Evolutionary conservation across 768 basidiomycete genomes (phyloP).

Genomic region (Auricularia sp.): DNA sequence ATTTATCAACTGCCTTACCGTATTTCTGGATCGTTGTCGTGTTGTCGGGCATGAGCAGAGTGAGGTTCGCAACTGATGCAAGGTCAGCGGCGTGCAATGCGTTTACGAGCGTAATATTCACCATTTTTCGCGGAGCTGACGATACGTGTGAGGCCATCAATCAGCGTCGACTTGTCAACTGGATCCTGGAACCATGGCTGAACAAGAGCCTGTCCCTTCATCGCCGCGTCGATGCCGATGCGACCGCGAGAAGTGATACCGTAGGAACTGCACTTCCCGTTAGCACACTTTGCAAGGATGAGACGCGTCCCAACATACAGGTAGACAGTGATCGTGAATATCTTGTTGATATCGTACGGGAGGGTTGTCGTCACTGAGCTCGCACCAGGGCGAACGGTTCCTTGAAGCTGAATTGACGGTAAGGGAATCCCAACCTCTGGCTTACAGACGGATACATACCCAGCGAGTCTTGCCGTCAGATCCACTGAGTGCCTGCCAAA

Average conservation of each 20-base stretch:
- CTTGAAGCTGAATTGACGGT: constrained; percentile 29
- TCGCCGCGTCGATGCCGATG: constrained; percentile 44
- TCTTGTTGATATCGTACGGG: constrained; percentile 44
- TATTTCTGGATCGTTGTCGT: constrained; percentile 45
- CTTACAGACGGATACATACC: constrained; percentile 11
- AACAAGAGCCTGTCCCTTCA: constrained; percentile 38
- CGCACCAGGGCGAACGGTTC: constrained; percentile 53
- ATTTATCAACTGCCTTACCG: constrained; percentile 21
- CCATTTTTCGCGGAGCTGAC: constrained; percentile 32
- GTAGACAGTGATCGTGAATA: constrained; percentile 56
- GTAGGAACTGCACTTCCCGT: constrained; percentile 32
- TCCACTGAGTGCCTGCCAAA: constrained; percentile 47
- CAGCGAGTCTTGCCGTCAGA: constrained; percentile 41
- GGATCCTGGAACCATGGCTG: constrained; percentile 54
- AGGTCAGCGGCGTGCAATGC: not conserved
- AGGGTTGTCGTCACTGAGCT: constrained; percentile 38
- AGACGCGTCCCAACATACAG: constrained; percentile 27
- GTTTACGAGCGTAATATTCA: constrained; percentile 14
- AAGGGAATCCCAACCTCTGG: no score
- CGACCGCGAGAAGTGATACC: constrained; percentile 55
- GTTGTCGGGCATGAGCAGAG: constrained; percentile 51
- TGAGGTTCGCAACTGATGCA: constrained; percentile 36
- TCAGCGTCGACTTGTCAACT: constrained; percentile 41
- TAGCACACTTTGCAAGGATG: not conserved
- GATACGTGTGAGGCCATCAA: constrained; percentile 42